Evolutionary conservation across 208 protist genomes (phyloP).

Genomic region (Acanthamoeba rhysodes): DNA sequence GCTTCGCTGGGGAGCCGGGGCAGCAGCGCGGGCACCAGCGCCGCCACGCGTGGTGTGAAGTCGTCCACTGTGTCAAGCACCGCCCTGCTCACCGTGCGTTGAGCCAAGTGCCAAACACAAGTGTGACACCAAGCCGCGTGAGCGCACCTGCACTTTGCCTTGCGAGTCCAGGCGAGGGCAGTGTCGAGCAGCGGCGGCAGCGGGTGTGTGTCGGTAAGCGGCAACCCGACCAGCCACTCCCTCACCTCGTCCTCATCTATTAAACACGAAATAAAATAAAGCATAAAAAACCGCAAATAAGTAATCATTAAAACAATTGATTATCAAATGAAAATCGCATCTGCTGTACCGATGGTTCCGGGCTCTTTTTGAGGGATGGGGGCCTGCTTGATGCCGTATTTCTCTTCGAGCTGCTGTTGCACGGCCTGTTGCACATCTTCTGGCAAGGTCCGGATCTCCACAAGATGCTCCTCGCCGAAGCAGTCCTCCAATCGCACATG

Average conservation of each 20-base stretch:
- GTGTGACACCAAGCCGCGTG: background rate
- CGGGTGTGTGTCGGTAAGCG: constrained; percentile 9
- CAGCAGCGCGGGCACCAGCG: background rate
- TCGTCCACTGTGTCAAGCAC: constrained; percentile 20
- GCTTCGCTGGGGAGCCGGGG: background rate
- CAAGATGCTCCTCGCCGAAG: constrained; percentile 54
- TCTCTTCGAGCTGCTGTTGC: constrained; percentile 14
- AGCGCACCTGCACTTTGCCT: background rate
- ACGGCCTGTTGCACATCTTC: constrained; percentile 37
- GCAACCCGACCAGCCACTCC: constrained; percentile 36
- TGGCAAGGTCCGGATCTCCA: constrained; percentile 25
- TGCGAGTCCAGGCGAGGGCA: constrained; percentile 18
- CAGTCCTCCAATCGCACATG: constrained; percentile 41
- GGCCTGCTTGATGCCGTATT: constrained; percentile 3
- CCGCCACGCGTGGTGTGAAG: constrained; percentile 11
- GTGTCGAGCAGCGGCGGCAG: constrained; percentile 31
- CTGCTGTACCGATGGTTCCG: background rate
- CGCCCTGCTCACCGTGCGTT: background rate
- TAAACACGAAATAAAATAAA: background rate
- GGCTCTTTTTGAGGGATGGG: constrained; percentile 6
- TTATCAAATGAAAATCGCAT: too few relatives aligned
- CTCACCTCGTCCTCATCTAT: constrained; percentile 15
- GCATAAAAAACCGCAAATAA: background rate
- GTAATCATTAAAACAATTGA: too few relatives aligned
- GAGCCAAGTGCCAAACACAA: background rate